Conservation (phyloP, 2,329 filamentous ascomycete genomes). For the Tolypocladium tropicale region DNA sequence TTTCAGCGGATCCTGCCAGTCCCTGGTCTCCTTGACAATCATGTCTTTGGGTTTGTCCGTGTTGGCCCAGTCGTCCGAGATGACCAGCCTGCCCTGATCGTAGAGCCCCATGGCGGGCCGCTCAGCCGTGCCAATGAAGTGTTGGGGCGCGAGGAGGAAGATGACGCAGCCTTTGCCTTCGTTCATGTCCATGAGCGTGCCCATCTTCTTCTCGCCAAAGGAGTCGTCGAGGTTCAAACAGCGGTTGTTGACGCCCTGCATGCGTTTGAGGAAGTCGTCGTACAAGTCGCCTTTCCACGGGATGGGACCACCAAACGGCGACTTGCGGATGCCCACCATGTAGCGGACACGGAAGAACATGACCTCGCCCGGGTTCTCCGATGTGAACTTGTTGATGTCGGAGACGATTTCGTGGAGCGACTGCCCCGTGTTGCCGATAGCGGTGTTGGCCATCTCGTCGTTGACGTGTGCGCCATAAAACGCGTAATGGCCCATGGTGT, state of each 20-base stretch:
- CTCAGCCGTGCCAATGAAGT: too few species aligned
- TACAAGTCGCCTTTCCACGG: constrained; percentile 28
- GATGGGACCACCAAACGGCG: constrained; percentile 12
- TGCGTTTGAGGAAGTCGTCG: constrained; percentile 32
- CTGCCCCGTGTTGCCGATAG: constrained; percentile 36
- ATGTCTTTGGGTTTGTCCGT: too few species aligned
- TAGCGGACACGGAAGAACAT: constrained; percentile 36
- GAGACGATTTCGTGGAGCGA: constrained; percentile 29
- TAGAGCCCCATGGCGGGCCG: too few species aligned
- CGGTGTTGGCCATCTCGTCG: constrained; percentile 19
- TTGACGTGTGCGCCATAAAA: too few species aligned
- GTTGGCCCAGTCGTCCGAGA: constrained; percentile 21
- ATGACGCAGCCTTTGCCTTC: constrained; percentile 21
- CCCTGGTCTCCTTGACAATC: constrained; percentile 12
- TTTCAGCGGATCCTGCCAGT: too few species aligned
- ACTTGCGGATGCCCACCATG: constrained; percentile 27
- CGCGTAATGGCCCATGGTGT: too few species aligned
- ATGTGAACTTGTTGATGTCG: constrained; percentile 34
- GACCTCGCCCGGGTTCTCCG: constrained; percentile 30
- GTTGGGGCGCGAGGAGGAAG: constrained; percentile 13
- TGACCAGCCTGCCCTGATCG: too few species aligned
- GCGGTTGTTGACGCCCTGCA: constrained; percentile 29
- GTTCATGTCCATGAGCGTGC: constrained; percentile 20
- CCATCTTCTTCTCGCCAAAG: constrained; percentile 15
- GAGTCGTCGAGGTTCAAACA: constrained; percentile 11